These are phyloP conservation scores for Alternaria sp. DNA, from an alignment of 2,329 filamentous ascomycete genomes.

Conservation along the genomic window DNA sequence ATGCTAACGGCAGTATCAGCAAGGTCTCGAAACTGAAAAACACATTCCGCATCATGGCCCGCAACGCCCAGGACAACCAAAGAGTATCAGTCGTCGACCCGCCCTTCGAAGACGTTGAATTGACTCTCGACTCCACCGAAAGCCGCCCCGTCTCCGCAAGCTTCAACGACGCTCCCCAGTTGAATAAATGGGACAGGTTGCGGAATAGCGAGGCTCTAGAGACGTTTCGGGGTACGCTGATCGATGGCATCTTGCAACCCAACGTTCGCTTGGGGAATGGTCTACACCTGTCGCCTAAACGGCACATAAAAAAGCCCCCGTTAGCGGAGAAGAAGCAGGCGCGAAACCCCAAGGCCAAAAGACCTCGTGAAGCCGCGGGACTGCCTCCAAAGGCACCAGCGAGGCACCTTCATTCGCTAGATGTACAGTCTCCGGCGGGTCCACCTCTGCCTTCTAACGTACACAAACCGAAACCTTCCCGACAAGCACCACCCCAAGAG, in stretches of 20 bases:
- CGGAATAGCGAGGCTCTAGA: conserved; percentile 11
- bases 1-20: conserved; percentile 11
- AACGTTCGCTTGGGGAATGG: conserved; percentile 31
- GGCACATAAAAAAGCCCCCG: conserved; percentile 5
- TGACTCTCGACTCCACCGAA: conserved; percentile 9
- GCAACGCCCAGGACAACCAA: conserved; percentile 19
- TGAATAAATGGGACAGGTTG: not conserved
- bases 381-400: not conserved
- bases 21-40: conserved; percentile 4
- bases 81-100: conserved; percentile 7
- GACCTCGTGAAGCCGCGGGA: not conserved
- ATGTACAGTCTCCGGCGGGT: not conserved
- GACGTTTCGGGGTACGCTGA: conserved; percentile 30
- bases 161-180: conserved; percentile 6
- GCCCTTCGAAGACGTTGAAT: conserved; percentile 18
- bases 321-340: conserved; percentile 1
- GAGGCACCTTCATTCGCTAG: not conserved
- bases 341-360: not conserved
- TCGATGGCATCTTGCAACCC: conserved; percentile 29
- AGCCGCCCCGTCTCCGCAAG: conserved; percentile 7
- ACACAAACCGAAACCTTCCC: not conserved
- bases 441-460: not conserved
- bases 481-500: not conserved
- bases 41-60: conserved; percentile 13
- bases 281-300: conserved; percentile 12